These are phyloP conservation scores for Karstenula rhodostoma DNA, from an alignment of 2,329 filamentous ascomycete genomes.

Conservation along the genomic window DNA sequence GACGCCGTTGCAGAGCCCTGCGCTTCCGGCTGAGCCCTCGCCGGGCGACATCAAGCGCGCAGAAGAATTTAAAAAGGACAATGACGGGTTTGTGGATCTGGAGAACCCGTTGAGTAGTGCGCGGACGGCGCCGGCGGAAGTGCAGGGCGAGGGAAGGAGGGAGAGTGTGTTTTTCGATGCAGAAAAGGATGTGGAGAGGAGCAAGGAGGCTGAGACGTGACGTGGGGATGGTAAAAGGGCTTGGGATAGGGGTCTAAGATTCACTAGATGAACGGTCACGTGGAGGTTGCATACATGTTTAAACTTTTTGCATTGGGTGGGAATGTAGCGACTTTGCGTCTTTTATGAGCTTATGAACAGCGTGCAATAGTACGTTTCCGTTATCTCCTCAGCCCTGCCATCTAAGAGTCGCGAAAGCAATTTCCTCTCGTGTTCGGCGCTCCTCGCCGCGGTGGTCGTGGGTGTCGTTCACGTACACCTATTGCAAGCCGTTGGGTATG, in stretches of 20 bases:
- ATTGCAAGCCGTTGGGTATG: too few species aligned
- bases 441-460: too few species aligned
- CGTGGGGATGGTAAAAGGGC: background rate
- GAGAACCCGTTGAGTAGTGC: conserved; percentile 21
- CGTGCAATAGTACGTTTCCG: too few species aligned
- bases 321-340: background rate
- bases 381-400: too few species aligned
- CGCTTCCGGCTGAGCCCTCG: conserved; percentile 26
- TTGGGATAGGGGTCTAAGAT: background rate
- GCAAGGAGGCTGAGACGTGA: background rate
- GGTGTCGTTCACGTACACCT: too few species aligned
- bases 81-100: conserved; percentile 16
- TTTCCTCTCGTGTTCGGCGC: too few species aligned
- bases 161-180: conserved; percentile 31
- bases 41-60: conserved; percentile 37
- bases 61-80: conserved; percentile 37
- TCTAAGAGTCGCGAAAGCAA: too few species aligned
- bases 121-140: conserved; percentile 20
- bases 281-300: background rate
- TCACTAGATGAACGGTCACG: background rate
- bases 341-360: too few species aligned
- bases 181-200: conserved; percentile 20
- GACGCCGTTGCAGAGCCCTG: conserved; percentile 33
- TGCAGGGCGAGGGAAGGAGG: conserved; percentile 17
- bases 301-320: background rate